Evolutionary conservation across 1,284 basidiomycete genomes (phyloP).

Genomic region (Ganoderma leucocontextum): DNA sequence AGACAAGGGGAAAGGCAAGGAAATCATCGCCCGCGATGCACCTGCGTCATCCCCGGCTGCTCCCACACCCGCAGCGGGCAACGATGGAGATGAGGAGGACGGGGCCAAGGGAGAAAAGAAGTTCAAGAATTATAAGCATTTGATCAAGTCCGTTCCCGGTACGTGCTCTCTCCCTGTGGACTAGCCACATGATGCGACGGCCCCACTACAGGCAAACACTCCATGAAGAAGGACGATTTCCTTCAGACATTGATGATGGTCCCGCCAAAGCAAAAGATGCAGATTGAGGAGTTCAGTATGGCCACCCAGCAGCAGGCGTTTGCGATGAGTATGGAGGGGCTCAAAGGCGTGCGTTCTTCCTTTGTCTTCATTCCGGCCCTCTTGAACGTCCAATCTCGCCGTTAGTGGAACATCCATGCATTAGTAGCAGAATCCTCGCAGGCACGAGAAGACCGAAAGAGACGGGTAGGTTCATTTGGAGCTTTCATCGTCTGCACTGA

Average conservation of each 20-base stretch:
- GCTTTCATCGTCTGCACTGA: constrained; percentile 22
- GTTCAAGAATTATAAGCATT: constrained; percentile 81
- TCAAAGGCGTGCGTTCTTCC: constrained; percentile 71
- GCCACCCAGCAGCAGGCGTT: constrained; percentile 78
- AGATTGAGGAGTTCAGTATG: constrained; percentile 70
- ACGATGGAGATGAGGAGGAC: constrained; percentile 63
- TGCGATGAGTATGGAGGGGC: constrained; percentile 72
- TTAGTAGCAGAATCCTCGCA: constrained; percentile 76
- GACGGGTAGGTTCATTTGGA: constrained; percentile 61
- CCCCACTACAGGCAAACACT: constrained; percentile 68
- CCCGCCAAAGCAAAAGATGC: constrained; percentile 75
- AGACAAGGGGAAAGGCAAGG: constrained; percentile 74
- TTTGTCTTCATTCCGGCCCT: constrained; percentile 27
- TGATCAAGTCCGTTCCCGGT: constrained; percentile 81
- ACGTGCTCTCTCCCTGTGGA: constrained; percentile 40
- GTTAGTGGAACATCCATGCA: constrained; percentile 73
- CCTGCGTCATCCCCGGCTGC: constrained; percentile 42
- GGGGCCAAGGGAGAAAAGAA: constrained; percentile 69
- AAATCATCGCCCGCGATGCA: constrained; percentile 41
- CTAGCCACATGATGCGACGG: constrained; percentile 15
- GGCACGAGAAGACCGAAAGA: constrained; percentile 80
- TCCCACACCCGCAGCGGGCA: constrained; percentile 50
- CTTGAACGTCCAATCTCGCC: constrained; percentile 31
- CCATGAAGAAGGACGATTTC: constrained; percentile 83
- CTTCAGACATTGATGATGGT: constrained; percentile 68